A percentile compares a stretch with the other conserved stretches of the same genome.
Conservation (phyloP, 352 stramenopile species). For the Phytophthora hibernalis region DNA sequence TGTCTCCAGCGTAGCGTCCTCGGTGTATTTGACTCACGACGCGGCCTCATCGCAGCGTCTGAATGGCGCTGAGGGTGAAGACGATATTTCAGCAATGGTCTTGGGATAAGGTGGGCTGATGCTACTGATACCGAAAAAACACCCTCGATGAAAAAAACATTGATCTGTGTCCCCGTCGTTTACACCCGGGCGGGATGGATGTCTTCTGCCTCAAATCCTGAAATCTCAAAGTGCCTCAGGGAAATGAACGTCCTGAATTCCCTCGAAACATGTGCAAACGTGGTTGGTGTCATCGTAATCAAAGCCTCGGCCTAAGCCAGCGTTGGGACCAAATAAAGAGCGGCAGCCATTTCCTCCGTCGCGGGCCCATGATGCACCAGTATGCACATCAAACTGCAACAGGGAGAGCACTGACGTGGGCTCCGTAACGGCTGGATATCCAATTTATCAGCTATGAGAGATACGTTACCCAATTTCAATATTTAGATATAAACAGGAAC, state of each 20-base stretch:
- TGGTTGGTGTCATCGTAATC: no score
- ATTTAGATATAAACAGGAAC: background rate
- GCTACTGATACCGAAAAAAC: no score
- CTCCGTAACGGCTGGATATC: background rate
- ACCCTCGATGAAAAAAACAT: no score
- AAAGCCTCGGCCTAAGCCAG: no score
- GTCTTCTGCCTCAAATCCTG: no score
- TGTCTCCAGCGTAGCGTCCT: conserved; percentile 4
- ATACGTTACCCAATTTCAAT: background rate
- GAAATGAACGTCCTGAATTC: no score
- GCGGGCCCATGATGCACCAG: background rate
- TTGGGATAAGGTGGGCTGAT: background rate
- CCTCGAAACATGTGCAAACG: no score
- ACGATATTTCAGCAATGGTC: conserved; percentile 1
- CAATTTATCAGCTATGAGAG: background rate
- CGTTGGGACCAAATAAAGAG: no score
- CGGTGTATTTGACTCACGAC: conserved; percentile 2
- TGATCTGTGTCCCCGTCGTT: no score
- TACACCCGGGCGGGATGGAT: no score
- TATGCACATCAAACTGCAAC: background rate
- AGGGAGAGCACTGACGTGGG: conserved; percentile 3
- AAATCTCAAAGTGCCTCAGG: no score
- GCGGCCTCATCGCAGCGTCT: conserved; percentile 3
- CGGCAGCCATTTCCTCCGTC: conserved; percentile 1
- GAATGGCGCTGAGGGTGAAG: no score